A percentile compares a stretch with the other conserved stretches of the same genome.
Conservation (phyloP, 495 filamentous ascomycete genomes). For the Daldinia concentrica region DNA sequence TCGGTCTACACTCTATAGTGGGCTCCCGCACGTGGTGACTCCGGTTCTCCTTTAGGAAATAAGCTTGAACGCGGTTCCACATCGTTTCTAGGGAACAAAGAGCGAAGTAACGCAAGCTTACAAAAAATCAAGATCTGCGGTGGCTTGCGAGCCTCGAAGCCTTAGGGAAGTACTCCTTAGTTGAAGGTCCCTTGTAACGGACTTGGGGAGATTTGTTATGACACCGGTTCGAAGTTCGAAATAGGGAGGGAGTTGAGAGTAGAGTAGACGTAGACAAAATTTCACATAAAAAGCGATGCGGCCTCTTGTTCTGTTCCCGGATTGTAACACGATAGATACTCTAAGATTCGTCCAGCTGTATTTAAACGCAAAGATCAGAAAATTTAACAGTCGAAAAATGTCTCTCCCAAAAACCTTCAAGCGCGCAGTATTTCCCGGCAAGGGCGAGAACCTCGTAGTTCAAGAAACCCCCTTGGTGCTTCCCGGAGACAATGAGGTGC, state of each 20-base stretch:
- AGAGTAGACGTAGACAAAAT: background rate
- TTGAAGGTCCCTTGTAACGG: background rate
- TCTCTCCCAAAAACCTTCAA: conserved; percentile 7
- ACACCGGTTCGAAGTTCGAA: background rate
- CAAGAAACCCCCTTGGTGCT: background rate
- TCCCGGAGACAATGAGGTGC: background rate
- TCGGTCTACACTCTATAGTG: background rate
- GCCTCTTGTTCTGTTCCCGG: background rate
- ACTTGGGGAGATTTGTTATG: background rate
- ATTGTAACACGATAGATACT: background rate
- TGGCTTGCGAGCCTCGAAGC: background rate
- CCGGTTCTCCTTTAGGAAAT: conserved; percentile 1
- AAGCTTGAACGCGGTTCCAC: background rate
- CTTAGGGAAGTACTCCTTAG: background rate
- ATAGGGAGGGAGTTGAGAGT: background rate
- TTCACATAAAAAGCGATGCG: background rate
- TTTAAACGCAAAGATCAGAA: background rate
- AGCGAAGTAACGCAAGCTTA: background rate
- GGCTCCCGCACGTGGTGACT: background rate
- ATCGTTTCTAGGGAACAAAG: background rate
- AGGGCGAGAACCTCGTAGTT: background rate
- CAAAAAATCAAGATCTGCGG: background rate
- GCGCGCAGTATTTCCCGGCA: conserved; percentile 1
- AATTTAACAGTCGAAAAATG: background rate
- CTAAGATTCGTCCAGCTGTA: background rate